A percentile compares a stretch with the other conserved stretches of the same genome.
Evolutionary conservation across 306 rosid species (phyloP).

Genomic region (Vicia villosa): DNA sequence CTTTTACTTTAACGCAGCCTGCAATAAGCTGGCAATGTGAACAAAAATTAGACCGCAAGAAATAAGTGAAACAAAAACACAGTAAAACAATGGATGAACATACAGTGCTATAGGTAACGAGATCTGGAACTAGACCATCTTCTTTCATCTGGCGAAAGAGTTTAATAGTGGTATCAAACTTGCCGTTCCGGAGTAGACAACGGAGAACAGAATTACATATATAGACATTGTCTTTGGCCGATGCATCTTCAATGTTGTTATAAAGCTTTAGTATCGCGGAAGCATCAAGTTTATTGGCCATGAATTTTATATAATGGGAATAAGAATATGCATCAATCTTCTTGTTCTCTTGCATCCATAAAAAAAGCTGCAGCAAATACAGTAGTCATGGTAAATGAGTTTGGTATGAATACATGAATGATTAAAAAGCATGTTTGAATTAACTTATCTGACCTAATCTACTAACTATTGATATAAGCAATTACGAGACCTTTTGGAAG

Average conservation of each 20-base stretch:
- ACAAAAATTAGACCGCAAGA: conserved; percentile 32
- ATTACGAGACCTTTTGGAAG: neutral
- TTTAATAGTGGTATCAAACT: conserved; percentile 58
- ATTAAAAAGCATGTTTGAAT: neutral
- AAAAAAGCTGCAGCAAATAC: conserved; percentile 86
- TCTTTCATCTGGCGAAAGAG: conserved; percentile 77
- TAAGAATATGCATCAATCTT: conserved; percentile 70
- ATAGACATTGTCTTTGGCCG: conserved; percentile 53
- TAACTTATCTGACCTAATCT: neutral
- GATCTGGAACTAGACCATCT: conserved; percentile 74
- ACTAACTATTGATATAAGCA: neutral
- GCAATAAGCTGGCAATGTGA: conserved; percentile 67
- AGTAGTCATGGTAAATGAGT: conserved; percentile 20
- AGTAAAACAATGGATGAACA: conserved; percentile 18
- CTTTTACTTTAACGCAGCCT: conserved; percentile 72
- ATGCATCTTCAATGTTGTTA: conserved; percentile 60
- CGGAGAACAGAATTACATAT: conserved; percentile 79
- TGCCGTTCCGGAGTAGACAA: conserved; percentile 68
- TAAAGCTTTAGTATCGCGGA: conserved; percentile 61
- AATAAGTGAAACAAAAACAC: neutral
- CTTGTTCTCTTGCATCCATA: conserved; percentile 81
- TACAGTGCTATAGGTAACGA: conserved; percentile 88
- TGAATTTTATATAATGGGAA: conserved; percentile 65
- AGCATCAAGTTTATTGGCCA: conserved; percentile 70
- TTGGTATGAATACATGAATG: neutral